Evolutionary conservation across 495 filamentous ascomycete genomes (phyloP).

Genomic region (Podospora australis): DNA sequence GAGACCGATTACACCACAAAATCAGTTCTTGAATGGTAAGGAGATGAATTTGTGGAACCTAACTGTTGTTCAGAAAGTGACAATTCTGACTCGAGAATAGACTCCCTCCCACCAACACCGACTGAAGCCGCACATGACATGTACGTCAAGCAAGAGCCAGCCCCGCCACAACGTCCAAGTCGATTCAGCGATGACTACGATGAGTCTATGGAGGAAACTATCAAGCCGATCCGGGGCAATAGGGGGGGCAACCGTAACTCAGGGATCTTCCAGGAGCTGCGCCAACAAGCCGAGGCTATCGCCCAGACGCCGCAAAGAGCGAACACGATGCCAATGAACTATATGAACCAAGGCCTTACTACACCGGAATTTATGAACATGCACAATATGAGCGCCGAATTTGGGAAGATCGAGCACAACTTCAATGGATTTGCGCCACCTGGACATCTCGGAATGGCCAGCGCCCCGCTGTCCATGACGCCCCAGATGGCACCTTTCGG

Average conservation of each 20-base stretch:
- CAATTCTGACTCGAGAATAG: too few relatives aligned
- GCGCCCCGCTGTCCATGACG: conserved; percentile 16
- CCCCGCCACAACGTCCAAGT: conserved; percentile 21
- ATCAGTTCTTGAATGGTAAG: conserved; percentile 50
- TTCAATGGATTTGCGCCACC: conserved; percentile 23
- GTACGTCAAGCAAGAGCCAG: conserved; percentile 27
- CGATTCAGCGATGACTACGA: conserved; percentile 47
- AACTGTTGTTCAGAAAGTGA: not conserved
- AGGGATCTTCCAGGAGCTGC: conserved; percentile 41
- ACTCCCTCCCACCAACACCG: conserved; percentile 43
- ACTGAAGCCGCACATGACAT: conserved; percentile 39
- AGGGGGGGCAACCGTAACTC: conserved; percentile 24
- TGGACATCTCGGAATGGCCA: conserved; percentile 13
- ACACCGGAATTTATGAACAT: conserved; percentile 51
- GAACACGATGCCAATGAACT: conserved; percentile 39
- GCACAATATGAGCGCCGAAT: conserved; percentile 44
- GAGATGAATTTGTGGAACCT: too few relatives aligned
- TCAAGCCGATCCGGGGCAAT: conserved; percentile 41
- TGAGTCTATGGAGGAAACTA: conserved; percentile 53
- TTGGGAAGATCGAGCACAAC: conserved; percentile 43
- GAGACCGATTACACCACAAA: conserved; percentile 53
- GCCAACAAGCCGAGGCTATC: conserved; percentile 36
- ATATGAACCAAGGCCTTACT: conserved; percentile 28
- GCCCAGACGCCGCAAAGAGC: conserved; percentile 27
- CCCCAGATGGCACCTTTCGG: conserved; percentile 21